Evolutionary conservation across 1,284 basidiomycete species (phyloP).

Genomic region (Cystobasidium slooffiae): DNA sequence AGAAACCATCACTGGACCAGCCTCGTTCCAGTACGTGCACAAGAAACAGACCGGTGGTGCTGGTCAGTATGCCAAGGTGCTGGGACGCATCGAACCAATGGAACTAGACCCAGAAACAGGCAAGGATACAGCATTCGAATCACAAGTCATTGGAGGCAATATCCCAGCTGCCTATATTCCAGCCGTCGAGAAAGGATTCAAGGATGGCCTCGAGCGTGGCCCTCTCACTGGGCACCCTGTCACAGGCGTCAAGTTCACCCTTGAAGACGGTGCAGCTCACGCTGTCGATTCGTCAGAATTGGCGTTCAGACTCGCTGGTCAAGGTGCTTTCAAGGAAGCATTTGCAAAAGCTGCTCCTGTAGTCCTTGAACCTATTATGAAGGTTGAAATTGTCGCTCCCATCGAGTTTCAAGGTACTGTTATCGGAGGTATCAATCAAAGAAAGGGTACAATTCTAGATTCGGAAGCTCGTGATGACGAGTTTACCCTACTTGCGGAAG

Average conservation of each 20-base stretch:
- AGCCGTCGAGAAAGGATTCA: conserved; percentile 96
- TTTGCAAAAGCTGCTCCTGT: conserved; percentile 77
- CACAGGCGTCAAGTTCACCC: conserved; percentile 81
- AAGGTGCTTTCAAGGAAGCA: conserved; percentile 91
- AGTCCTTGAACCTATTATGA: conserved; percentile 97
- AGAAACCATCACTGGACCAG: conserved; percentile 83
- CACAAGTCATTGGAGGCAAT: conserved; percentile 86
- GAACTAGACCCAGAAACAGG: conserved; percentile 75
- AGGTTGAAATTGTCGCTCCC: conserved; percentile 94
- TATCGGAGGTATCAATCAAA: conserved; percentile 90
- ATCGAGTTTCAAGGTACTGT: conserved; percentile 95
- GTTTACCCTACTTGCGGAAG: conserved; percentile 89
- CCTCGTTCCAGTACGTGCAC: conserved; percentile 89
- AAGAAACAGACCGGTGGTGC: conserved; percentile 99
- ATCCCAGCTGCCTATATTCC: conserved; percentile 92
- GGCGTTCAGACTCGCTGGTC: conserved; percentile 87
- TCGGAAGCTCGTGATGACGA: conserved; percentile 97
- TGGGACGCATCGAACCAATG: conserved; percentile 92
- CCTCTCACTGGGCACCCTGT: conserved; percentile 86
- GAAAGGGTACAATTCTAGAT: conserved; percentile 92
- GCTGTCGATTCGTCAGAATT: conserved; percentile 97
- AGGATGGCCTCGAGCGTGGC: conserved; percentile 91
- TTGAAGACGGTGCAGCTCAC: conserved; percentile 91
- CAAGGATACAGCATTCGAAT: conserved; percentile 86
- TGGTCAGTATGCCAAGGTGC: conserved; percentile 93